phyloP scores from a whole-genome alignment of 768 basidiomycete genomes.

The Mycena crocata region DNA sequence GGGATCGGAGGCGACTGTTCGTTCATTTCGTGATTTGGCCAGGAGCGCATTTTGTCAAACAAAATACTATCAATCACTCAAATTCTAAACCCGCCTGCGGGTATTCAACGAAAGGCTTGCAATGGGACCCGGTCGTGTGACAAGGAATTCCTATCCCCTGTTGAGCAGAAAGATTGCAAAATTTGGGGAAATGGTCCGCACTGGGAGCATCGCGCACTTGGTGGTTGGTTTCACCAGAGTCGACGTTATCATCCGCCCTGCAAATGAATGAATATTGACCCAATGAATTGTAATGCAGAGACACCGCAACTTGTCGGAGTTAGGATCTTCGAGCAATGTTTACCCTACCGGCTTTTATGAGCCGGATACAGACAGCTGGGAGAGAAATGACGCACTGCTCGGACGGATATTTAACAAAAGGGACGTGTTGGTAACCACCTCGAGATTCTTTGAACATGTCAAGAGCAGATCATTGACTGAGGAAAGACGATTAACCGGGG shows the following conservation, averaged over 20 bases:
- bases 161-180: not conserved
- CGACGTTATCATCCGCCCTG: too few relatives aligned
- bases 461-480: not conserved
- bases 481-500: too few relatives aligned
- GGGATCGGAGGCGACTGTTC: too few relatives aligned
- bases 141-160: not conserved
- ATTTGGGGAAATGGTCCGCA: not conserved
- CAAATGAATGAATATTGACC: too few relatives aligned
- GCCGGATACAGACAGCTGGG: too few relatives aligned
- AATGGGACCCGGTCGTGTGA: not conserved
- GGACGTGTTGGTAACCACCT: not conserved
- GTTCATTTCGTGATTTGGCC: too few relatives aligned
- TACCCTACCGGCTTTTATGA: too few relatives aligned
- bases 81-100: not conserved
- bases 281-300: too few relatives aligned
- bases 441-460: not conserved
- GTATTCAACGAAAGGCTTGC: not conserved
- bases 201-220: too few relatives aligned
- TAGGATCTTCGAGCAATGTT: not conserved
- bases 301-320: too few relatives aligned
- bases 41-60: not conserved
- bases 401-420: slow-evolving; percentile 1
- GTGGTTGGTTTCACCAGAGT: too few relatives aligned
- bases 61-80: too few relatives aligned
- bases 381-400: not conserved